These are phyloP conservation scores for Fusarium solani-melongenae DNA, from an alignment of 2,329 filamentous ascomycete genomes.

Conservation along the genomic window DNA sequence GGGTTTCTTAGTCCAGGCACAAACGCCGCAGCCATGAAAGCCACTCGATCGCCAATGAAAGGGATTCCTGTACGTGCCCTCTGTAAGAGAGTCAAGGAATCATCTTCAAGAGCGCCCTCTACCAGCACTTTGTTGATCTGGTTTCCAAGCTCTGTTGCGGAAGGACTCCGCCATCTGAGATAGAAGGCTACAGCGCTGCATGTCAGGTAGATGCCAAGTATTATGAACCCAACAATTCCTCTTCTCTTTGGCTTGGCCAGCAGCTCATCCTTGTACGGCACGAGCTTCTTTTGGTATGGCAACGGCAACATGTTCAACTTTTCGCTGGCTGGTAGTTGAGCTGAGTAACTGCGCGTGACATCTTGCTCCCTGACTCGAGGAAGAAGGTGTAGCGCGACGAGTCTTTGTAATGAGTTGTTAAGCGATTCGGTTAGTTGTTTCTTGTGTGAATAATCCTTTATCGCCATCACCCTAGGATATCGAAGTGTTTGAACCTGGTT, in stretches of 20 bases:
- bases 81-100: neutral
- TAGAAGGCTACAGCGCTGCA: neutral
- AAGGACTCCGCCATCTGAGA: neutral
- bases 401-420: neutral
- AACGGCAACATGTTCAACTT: slow-evolving; percentile 1
- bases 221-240: neutral
- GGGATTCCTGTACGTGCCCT: neutral
- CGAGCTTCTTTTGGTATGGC: neutral
- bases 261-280: neutral
- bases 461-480: neutral
- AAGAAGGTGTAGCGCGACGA: neutral
- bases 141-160: neutral
- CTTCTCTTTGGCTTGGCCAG: neutral
- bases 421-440: slow-evolving; percentile 10
- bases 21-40: neutral
- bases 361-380: neutral
- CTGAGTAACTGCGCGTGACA: slow-evolving; percentile 3
- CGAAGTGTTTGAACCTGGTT: neutral
- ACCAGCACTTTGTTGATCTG: neutral
- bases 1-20: neutral
- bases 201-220: slow-evolving; percentile 1
- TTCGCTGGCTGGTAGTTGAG: neutral
- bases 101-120: neutral
- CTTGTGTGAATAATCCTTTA: slow-evolving; percentile 4
- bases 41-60: neutral